These are phyloP conservation scores for Xylaria sp. DNA, from an alignment of 2,329 filamentous ascomycete species.

Conservation along the genomic window DNA sequence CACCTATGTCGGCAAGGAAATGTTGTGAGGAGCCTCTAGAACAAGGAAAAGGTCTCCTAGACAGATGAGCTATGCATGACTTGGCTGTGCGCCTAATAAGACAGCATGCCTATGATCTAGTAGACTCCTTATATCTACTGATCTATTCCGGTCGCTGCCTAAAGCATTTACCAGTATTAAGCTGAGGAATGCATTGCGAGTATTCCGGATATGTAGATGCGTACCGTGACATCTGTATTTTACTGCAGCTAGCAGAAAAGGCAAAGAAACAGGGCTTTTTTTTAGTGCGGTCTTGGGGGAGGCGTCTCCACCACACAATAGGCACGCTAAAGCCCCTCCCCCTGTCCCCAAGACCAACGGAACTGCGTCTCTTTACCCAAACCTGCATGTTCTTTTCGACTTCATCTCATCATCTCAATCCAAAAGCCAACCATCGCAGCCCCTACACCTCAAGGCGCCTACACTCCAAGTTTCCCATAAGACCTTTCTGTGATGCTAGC, in stretches of 20 bases:
- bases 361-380: conserved; percentile 38
- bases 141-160: too few relatives aligned
- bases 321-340: conserved; percentile 28
- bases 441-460: neutral
- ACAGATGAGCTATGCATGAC: too few relatives aligned
- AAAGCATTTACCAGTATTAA: too few relatives aligned
- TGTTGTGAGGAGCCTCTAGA: too few relatives aligned
- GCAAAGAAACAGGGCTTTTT: conserved; percentile 26
- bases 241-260: conserved; percentile 9
- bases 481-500: neutral
- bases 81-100: too few relatives aligned
- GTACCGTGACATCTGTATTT: conserved; percentile 2
- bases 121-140: too few relatives aligned
- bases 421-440: conserved; percentile 13
- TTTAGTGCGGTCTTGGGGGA: conserved; percentile 20
- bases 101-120: too few relatives aligned
- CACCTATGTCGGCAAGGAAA: too few relatives aligned
- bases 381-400: conserved; percentile 42
- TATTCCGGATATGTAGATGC: neutral
- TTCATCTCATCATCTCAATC: conserved; percentile 41
- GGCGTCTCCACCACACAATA: conserved; percentile 27
- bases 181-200: too few relatives aligned
- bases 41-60: too few relatives aligned
- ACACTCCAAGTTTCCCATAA: too few relatives aligned
- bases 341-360: conserved; percentile 39